phyloP scores from a whole-genome alignment of 2,329 filamentous ascomycete genomes.

The Fusarium sulawesiense region DNA sequence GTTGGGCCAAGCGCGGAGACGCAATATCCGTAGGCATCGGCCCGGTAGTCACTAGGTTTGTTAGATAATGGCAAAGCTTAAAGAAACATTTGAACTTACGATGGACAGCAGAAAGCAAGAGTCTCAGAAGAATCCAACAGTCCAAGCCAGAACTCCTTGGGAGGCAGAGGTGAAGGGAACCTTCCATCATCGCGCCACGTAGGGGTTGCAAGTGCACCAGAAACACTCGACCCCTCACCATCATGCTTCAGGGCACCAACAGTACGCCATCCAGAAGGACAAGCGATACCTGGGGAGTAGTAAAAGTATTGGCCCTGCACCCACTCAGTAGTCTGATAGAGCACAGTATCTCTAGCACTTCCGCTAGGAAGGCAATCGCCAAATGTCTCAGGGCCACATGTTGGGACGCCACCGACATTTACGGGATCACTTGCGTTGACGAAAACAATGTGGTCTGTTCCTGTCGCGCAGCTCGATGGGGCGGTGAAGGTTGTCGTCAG shows the following conservation, averaged over 20 bases:
- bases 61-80: neutral
- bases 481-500: neutral
- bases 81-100: neutral
- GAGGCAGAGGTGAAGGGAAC: neutral
- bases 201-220: neutral
- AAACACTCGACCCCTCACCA: neutral
- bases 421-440: neutral
- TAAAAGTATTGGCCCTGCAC: neutral
- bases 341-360: neutral
- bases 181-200: neutral
- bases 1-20: neutral
- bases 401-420: neutral
- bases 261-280: conserved; percentile 44
- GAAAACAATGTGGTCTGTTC: neutral
- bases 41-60: neutral
- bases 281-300: conserved; percentile 17
- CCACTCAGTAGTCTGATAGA: neutral
- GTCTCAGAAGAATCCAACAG: conserved; percentile 11
- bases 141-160: neutral
- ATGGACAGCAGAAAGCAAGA: conserved; percentile 5
- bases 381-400: neutral
- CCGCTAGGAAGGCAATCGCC: conserved; percentile 40
- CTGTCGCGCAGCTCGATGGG: neutral
- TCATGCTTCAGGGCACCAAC: conserved; percentile 29
- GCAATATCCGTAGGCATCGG: neutral